A percentile compares a stretch with the other conserved stretches of the same genome.
Evolutionary conservation across 139 green algal species (phyloP).

Genomic region (Chlamydomonas asymmetrica): DNA sequence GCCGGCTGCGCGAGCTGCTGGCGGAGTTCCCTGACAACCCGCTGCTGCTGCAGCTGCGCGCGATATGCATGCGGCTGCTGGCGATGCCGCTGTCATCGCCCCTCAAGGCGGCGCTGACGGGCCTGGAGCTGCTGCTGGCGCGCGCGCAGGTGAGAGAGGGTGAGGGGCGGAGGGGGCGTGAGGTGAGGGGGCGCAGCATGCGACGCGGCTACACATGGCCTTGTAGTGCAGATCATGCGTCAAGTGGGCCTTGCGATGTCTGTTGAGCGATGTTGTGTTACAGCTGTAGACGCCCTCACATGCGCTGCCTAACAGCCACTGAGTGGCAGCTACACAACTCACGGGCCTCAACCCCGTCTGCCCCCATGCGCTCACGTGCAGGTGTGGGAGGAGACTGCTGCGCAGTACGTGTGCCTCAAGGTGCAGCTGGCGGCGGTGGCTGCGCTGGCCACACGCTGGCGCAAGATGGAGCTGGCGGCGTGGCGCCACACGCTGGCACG

Average conservation of each 20-base stretch:
- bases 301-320: too few relatives aligned
- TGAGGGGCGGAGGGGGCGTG: neutral
- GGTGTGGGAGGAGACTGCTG: slow-evolving; percentile 94
- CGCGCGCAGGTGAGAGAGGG: slow-evolving; percentile 53
- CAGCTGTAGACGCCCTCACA: too few relatives aligned
- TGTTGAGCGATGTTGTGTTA: too few relatives aligned
- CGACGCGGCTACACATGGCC: neutral
- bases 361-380: too few relatives aligned
- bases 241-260: too few relatives aligned
- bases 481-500: slow-evolving; percentile 77
- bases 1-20: slow-evolving; percentile 76
- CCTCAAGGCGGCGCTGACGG: slow-evolving; percentile 86
- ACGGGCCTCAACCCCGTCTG: too few relatives aligned
- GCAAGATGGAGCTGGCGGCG: slow-evolving; percentile 83
- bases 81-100: slow-evolving; percentile 60
- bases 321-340: too few relatives aligned
- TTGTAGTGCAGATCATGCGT: too few relatives aligned
- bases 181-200: neutral
- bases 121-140: slow-evolving; percentile 92
- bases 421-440: slow-evolving; percentile 65
- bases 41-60: slow-evolving; percentile 80
- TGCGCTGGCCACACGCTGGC: slow-evolving; percentile 84
- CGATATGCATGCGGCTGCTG: slow-evolving; percentile 82
- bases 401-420: slow-evolving; percentile 75
- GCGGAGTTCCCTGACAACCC: slow-evolving; percentile 93